These are phyloP conservation scores for Fragilaria radians DNA, from an alignment of 108 stramenopile species.

Conservation along the genomic window DNA sequence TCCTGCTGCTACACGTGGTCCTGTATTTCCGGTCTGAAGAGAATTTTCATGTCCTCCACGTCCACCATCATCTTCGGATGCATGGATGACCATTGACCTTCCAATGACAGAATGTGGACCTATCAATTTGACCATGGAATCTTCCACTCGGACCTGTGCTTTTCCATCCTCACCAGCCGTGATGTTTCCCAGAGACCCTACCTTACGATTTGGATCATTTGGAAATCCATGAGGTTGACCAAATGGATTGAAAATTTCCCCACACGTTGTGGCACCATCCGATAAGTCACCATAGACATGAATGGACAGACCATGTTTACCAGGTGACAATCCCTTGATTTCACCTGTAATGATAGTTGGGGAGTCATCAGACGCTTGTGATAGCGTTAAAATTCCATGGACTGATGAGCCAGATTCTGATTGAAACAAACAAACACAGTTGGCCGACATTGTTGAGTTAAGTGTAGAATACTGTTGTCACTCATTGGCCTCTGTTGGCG, in stretches of 20 bases:
- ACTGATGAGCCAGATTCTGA: constrained; percentile 13
- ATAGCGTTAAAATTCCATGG: constrained; percentile 41
- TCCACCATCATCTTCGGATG: constrained; percentile 87
- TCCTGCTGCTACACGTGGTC: constrained; percentile 80
- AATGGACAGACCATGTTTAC: constrained; percentile 84
- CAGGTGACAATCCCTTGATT: constrained; percentile 75
- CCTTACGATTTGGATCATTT: constrained; percentile 71
- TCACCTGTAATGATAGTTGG: constrained; percentile 59
- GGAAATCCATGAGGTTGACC: constrained; percentile 86
- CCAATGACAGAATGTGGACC: constrained; percentile 93
- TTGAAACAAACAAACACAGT: constrained; percentile 7
- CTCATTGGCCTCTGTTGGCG: too few relatives aligned
- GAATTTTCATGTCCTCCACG: constrained; percentile 87
- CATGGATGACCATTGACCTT: constrained; percentile 79
- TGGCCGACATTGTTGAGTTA: neutral
- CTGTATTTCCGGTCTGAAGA: constrained; percentile 83
- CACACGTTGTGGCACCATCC: constrained; percentile 56
- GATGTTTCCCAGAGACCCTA: constrained; percentile 85
- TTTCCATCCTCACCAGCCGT: constrained; percentile 57
- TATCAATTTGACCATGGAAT: constrained; percentile 75
- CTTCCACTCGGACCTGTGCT: constrained; percentile 62
- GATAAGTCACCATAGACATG: constrained; percentile 81
- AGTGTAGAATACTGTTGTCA: too few relatives aligned
- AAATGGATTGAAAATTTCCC: constrained; percentile 92
- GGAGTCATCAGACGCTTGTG: constrained; percentile 63